These are phyloP conservation scores for Dendrobium huoshanense DNA, from an alignment of 106 monocot species.

Conservation along the genomic window DNA sequence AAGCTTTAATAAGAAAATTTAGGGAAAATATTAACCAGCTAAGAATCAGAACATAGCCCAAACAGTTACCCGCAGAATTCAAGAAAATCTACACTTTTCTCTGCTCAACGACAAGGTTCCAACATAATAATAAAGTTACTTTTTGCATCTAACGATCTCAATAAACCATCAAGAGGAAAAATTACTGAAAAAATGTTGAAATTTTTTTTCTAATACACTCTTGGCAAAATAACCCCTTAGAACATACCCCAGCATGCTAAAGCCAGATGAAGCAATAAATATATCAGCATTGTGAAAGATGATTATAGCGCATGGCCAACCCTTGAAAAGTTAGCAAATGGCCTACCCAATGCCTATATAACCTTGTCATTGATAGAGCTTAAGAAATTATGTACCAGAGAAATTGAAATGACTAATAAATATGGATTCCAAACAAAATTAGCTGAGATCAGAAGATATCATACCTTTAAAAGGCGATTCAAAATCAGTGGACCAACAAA, in stretches of 20 bases:
- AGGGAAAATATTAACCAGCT: background rate
- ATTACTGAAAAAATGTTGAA: background rate
- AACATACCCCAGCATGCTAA: background rate
- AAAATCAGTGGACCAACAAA: slow-evolving; percentile 91
- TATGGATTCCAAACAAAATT: background rate
- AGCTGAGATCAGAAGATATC: background rate
- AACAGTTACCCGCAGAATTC: background rate
- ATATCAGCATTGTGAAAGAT: background rate
- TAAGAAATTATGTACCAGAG: background rate
- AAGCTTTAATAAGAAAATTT: background rate
- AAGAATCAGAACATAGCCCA: background rate
- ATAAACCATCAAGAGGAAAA: background rate
- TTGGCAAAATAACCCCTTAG: background rate
- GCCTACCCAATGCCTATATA: background rate
- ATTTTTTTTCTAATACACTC: background rate
- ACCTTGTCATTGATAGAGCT: background rate
- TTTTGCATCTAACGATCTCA: background rate
- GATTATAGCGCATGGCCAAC: background rate
- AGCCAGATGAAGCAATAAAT: background rate
- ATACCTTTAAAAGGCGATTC: slow-evolving; percentile 74
- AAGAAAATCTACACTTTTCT: background rate
- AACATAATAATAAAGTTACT: background rate
- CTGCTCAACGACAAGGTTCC: background rate
- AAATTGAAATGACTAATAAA: background rate
- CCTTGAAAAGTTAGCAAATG: background rate